phyloP scores from a whole-genome alignment of 441 rosid species.

The Mallotus japonicus region DNA sequence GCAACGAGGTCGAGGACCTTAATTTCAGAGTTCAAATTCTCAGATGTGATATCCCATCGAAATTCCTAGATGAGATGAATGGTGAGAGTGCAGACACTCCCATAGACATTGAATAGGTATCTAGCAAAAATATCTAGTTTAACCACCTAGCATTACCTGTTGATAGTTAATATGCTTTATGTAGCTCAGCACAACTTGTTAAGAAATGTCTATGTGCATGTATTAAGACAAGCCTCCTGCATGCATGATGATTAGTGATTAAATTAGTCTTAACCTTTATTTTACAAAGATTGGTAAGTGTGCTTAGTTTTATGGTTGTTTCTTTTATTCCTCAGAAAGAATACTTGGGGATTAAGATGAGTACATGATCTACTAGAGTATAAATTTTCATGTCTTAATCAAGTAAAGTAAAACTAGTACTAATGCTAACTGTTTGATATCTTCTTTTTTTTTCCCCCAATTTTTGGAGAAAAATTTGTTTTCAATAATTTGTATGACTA shows the following conservation, averaged over 20 bases:
- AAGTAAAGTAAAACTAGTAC: neutral
- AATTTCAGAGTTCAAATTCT: constrained; percentile 35
- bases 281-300: too few relatives aligned
- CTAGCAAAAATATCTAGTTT: neutral
- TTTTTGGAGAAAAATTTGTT: too few relatives aligned
- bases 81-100: constrained; percentile 18
- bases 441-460: neutral
- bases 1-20: neutral
- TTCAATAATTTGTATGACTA: neutral
- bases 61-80: neutral
- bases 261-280: too few relatives aligned
- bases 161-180: neutral
- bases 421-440: neutral
- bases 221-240: too few relatives aligned
- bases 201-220: too few relatives aligned
- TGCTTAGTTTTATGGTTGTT: too few relatives aligned
- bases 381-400: too few relatives aligned
- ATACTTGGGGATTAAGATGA: neutral
- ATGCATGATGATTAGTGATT: too few relatives aligned
- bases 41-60: constrained; percentile 26
- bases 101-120: constrained; percentile 10
- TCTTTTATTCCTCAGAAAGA: too few relatives aligned
- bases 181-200: neutral
- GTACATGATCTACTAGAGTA: too few relatives aligned
- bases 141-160: neutral